Base-by-base conservation (phyloP, 257 asterid genomes). In the Fraxinus quadrangulata region DNA sequence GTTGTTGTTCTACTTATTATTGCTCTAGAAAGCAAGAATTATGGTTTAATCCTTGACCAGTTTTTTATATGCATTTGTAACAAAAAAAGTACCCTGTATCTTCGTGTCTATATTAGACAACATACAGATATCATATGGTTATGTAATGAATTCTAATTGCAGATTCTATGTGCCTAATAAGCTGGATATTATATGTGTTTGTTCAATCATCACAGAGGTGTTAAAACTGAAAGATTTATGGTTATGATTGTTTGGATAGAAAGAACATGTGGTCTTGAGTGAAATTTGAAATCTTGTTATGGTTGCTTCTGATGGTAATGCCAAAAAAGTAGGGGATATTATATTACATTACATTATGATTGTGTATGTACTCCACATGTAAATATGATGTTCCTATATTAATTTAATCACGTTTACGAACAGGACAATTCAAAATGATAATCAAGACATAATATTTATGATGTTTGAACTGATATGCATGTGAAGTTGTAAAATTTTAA, bases 31-130 rank as follows among this genome's bases (percentile, higher is more conserved):
- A n/a, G 5, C 26, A 54, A n/a, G 65, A 54, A 17, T n/a, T n/a
- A 54, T 54, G 65, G 66, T n/a, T 56, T 17, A 56, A n/a, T 56
- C 66, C 28, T 17, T 56, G 66, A 56, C 12, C 24, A n/a, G 26
- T 54, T 54, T 54, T 11, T 40, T 79, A 24, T 59, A 26, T 71
- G 39, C 71, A 23, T 76, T 21, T 69, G 26, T 67, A 68, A n/a
- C n/a, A 51, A 26, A 13, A 28, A 69, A 59, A n/a, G 17, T 37
- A 66, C 65, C 30, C 26, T 36, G 14, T 63, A n/a, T 71, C 70
- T 69, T 34, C 28, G 24, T 72, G 42, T 24, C 56, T 33, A 42
- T 63, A 14, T 65, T 47, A 8, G 63, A 70, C 69, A 65, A 61
- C 59, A 36, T 11, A 9, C 12, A 7, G 69, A 4, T 36, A 47